Evolutionary conservation across 2,329 filamentous ascomycete species (phyloP).

Genomic region (Neofusicoccum laricinum): DNA sequence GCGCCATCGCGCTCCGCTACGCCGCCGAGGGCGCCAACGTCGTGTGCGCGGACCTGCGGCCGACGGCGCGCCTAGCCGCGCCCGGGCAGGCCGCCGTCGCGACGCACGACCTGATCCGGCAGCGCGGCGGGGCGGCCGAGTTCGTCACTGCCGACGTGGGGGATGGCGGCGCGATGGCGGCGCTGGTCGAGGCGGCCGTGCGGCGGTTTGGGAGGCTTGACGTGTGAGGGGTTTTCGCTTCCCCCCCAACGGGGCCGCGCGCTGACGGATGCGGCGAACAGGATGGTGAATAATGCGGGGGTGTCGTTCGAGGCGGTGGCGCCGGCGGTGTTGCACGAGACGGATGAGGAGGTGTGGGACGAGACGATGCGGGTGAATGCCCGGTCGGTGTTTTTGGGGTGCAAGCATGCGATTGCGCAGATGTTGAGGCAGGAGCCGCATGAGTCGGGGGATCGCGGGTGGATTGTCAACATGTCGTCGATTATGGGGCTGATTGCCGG

Average conservation of each 20-base stretch:
- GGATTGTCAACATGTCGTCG: conserved; percentile 56
- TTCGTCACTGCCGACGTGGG: conserved; percentile 29
- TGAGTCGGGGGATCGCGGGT: conserved; percentile 38
- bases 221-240: conserved; percentile 19
- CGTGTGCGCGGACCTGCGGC: conserved; percentile 22
- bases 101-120: conserved; percentile 19
- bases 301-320: conserved; percentile 27
- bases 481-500: conserved; percentile 33
- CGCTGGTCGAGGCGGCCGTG: conserved; percentile 24
- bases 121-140: conserved; percentile 3
- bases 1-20: conserved; percentile 22
- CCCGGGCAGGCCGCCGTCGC: background rate
- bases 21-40: conserved; percentile 21
- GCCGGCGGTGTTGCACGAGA: conserved; percentile 22
- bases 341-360: conserved; percentile 28
- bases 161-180: conserved; percentile 18
- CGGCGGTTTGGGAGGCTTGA: conserved; percentile 27
- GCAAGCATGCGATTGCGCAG: conserved; percentile 31
- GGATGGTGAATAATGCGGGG: conserved; percentile 32
- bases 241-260: conserved; percentile 3
- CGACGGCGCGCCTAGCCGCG: background rate
- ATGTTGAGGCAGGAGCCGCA: conserved; percentile 31
- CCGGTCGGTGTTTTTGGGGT: conserved; percentile 34
- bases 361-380: conserved; percentile 30
- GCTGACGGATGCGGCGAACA: background rate